These are phyloP conservation scores for Exophiala sp. DNA, from an alignment of 2,329 filamentous ascomycete species.

Conservation along the genomic window DNA sequence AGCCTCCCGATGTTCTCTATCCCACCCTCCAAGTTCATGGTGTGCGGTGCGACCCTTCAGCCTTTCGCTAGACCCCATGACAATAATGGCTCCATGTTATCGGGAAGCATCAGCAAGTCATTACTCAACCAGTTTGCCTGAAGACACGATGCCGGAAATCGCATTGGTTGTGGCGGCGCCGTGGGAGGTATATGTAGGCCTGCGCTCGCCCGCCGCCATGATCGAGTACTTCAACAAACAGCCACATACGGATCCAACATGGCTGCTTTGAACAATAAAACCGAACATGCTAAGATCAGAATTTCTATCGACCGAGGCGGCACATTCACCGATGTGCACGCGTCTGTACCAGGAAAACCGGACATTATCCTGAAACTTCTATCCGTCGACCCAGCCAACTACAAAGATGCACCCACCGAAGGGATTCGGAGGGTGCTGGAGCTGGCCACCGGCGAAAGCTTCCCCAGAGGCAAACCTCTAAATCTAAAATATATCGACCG, in stretches of 20 bases:
- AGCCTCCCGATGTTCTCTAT: background rate
- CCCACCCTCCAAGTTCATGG: background rate
- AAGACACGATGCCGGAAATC: background rate
- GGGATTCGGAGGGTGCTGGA: constrained; percentile 41
- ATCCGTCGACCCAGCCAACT: constrained; percentile 38
- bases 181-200: constrained; percentile 2
- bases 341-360: constrained; percentile 34
- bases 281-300: constrained; percentile 34
- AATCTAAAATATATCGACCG: constrained; percentile 3
- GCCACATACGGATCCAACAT: background rate
- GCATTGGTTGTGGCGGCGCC: background rate
- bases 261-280: background rate
- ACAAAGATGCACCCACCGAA: constrained; percentile 60
- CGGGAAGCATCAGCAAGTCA: background rate
- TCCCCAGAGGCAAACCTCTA: constrained; percentile 13
- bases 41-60: background rate
- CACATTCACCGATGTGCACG: constrained; percentile 40
- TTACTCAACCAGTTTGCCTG: background rate
- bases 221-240: constrained; percentile 31
- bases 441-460: constrained; percentile 23
- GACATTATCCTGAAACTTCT: constrained; percentile 40
- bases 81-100: background rate
- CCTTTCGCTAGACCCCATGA: background rate
- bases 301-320: constrained; percentile 34
- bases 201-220: constrained; percentile 27